Base-by-base conservation (phyloP, 1,139 yeast genomes). In the Oligophagozyma castellii region DNA sequence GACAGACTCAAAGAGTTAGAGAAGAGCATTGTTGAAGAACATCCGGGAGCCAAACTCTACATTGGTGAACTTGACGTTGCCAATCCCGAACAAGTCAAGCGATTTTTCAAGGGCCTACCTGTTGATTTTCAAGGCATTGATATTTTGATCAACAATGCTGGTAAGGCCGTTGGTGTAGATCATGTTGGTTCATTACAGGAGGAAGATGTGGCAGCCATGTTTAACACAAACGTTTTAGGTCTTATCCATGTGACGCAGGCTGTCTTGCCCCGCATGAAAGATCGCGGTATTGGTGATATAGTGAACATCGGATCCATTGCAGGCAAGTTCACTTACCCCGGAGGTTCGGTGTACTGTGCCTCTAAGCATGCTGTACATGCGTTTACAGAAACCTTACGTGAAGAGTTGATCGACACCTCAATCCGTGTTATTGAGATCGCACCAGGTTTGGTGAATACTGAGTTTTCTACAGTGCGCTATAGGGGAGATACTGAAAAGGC, bases 401-500 rank as follows among this genome's bases (percentile, higher is more conserved):
- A 78, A 55, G 94, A 83, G 53, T 62, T 74, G 48, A 71, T 80
- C 39, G 61, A 64, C 50, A 77, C 93, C 20, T 66, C 68, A 33
- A 71, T 81, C 40, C 65, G 94, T 47, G 84, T 81, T 31, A 68
- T 83, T 42, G 92, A 80, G 51, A 67, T 81, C 29, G 86, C 80
- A 37, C 94, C 95, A 7, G 94, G 94, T 45, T 73, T 77, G 27
- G 93, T 81, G 14, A 83, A 80, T 55, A 83, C 94, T 11, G 94
- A 83, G 46, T 83, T 83, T 51, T 75, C 89, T 5, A 54, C 71
- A 20, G 79, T 78, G 19, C 65, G 93, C 50, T 76, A 70, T 61
- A 65, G 72, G 38, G 93, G 93, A 34, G 92, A 81, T 50, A 47
- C 58, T 28, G 59, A 56, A 4, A 67, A 67, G 47, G 93, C 93